Base-by-base conservation (phyloP, 2,329 filamentous ascomycete species). In the Phialophora verrucosa region DNA sequence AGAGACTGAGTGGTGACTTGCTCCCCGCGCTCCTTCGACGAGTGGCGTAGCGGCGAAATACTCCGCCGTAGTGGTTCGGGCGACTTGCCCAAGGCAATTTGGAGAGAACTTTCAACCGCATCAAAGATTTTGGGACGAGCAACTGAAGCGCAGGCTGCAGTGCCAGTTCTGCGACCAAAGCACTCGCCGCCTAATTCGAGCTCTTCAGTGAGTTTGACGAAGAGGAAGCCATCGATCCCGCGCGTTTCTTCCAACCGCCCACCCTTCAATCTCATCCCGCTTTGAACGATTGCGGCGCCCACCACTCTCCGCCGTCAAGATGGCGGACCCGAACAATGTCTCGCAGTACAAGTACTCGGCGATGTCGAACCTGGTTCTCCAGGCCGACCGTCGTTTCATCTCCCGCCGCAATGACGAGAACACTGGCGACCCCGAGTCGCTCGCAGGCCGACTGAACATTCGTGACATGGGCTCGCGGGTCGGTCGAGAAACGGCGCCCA, bases 301-400 rank as follows among this genome's bases (percentile, higher is more conserved):
- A 17, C 35, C 12, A 3, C 17, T 7, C 38, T 20, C 17, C 17
- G 31, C 29, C 32, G 60, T 32, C 64, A 83, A 78, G 62, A 93
- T 94, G 91, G 85, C 90, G 79, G 91, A 85, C 75, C 81, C 83
- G 71, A 84, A 86, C 75, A 83, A 95, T 90, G 91, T 96, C 76
- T 93, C 92, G 80, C 93, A 97, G 82, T 97, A 96, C 87, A 97
- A 97, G 82, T 97, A 97, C 87, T 93, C 93, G 88, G 93, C 92
- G 80, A 98, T 99, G 95, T 99, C 95, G 83, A 99, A 99, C 88
- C 90, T 99, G 92, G 95, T 99, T 78, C 92, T 99, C 88, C 95
- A 99, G 91, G 93, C 93, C 83, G 95, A 99, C 84, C 90, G 93
- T 82, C 90, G 95, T 75, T 98, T 99, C 78, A 90, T 96, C 74